phyloP scores from a whole-genome alignment of 129 eudicot genomes.

The Flaveria robusta region DNA sequence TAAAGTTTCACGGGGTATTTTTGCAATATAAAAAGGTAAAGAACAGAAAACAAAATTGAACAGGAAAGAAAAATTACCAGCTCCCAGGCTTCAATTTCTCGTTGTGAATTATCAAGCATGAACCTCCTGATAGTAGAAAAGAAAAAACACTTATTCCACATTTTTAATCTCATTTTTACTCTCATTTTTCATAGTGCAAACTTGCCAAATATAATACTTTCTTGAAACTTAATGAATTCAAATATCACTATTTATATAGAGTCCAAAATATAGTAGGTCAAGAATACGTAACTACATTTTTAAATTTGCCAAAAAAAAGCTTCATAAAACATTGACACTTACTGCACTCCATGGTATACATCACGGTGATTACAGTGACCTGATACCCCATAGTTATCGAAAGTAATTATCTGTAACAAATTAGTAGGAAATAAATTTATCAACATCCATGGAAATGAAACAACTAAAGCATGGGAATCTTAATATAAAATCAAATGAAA shows the following conservation, averaged over 20 bases:
- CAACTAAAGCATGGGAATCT: background rate
- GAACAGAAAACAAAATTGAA: background rate
- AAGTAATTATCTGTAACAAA: constrained; percentile 67
- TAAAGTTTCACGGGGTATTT: background rate
- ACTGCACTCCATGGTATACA: constrained; percentile 76
- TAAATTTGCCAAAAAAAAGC: background rate
- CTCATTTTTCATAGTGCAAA: background rate
- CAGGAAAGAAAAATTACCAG: constrained; percentile 48
- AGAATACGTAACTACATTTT: background rate
- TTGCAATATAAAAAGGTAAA: background rate
- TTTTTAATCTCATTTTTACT: constrained; percentile 9
- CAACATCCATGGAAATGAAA: background rate
- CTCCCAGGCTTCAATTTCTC: constrained; percentile 77
- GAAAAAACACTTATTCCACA: background rate
- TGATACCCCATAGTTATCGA: constrained; percentile 84
- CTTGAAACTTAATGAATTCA: constrained; percentile 2
- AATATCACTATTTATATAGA: background rate
- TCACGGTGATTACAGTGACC: constrained; percentile 95
- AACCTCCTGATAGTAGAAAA: constrained; percentile 47
- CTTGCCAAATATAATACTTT: constrained; percentile 10
- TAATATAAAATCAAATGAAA: background rate
- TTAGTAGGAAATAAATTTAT: constrained; percentile 11
- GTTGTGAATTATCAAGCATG: constrained; percentile 44
- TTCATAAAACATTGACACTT: constrained; percentile 27
- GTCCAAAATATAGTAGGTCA: background rate